Evolutionary conservation across 768 basidiomycete genomes (phyloP), one percentile per base, ranked within the genome.

Genomic region (Amanita exitialis): DNA sequence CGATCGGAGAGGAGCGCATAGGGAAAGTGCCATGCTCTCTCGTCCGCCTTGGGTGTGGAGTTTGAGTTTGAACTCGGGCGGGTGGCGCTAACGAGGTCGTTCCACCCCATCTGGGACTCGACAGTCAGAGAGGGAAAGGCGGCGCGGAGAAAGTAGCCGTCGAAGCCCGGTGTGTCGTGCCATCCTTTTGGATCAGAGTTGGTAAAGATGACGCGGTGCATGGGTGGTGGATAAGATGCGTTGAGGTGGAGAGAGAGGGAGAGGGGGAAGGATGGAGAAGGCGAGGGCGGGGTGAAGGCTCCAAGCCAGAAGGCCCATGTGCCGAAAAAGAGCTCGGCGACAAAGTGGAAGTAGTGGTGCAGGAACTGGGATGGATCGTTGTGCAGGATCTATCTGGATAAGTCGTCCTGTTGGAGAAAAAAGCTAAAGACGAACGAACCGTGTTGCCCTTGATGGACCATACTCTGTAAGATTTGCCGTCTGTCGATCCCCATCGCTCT

Each of bases 341-440:
- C 85, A 53, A 89, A 83, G 65, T 92, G 90, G 65, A 91, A 92
- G 64, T 90, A 92, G 62, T 92, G 90, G 42, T 73, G 69, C n/a
- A 91, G 73, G 73, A 92, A 86, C 59, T 89, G 86, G 1, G 63
- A 51, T 0, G 87, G 84, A 54, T 88, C 87, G 61, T 86, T 86
- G 59, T 83, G 72, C 34, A 81, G 62, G 9, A 80, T 56, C 79
- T 81, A 42, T 15, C 8, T 3, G 6, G 6, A 25, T 43, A 6
- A n/a, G 21, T 10, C 5, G 21, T 15, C 2, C 42, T 23, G 21
- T 6, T 30, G 30, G 8, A 8, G 21, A 28, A 7, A n/a, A 43
- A 23, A 23, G 25, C 7, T 15, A 27, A 15, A 4, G 9, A 43
- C 16, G 4, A 13, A 59, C 66, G 42, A 52, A 87, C 85, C 15